Percentiles rank a stretch among this genome's conserved stretches.
Evolutionary conservation across 495 filamentous ascomycete species (phyloP).

Genomic region (Penicillium ochrochloron): DNA sequence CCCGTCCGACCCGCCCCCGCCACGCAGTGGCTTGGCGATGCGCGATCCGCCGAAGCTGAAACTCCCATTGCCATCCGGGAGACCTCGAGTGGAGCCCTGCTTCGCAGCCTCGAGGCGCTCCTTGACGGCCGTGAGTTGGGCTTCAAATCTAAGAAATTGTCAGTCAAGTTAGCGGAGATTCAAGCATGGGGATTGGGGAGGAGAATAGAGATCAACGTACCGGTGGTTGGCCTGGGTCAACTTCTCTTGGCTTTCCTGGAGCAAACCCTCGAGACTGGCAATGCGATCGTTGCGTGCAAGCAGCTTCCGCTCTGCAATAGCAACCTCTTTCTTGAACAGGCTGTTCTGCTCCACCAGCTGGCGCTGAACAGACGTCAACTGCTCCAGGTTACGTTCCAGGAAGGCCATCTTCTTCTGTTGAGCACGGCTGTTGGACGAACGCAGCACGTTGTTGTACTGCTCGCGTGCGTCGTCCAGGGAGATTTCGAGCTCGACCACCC

Average conservation of each 20-base stretch:
- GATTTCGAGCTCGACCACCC: conserved; percentile 97
- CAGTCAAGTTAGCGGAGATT: conserved; percentile 17
- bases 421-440: conserved; percentile 92
- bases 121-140: conserved; percentile 94
- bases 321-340: conserved; percentile 96
- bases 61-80: conserved; percentile 63
- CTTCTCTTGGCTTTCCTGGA: conserved; percentile 98
- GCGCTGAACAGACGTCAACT: conserved; percentile 93
- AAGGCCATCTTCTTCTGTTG: conserved; percentile 99
- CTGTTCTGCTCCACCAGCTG: conserved; percentile 98
- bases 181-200: neutral
- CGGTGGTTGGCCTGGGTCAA: conserved; percentile 92
- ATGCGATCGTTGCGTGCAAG: conserved; percentile 97
- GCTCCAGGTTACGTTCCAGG: conserved; percentile 96
- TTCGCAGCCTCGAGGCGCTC: conserved; percentile 97
- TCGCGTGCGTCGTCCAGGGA: conserved; percentile 94
- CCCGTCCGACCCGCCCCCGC: conserved; percentile 69
- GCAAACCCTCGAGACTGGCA: conserved; percentile 83
- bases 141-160: conserved; percentile 75
- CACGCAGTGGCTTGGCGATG: conserved; percentile 96
- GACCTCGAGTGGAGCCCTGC: conserved; percentile 79
- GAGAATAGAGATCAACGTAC: conserved; percentile 57
- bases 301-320: conserved; percentile 95
- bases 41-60: conserved; percentile 81
- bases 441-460: conserved; percentile 97